Conservation (phyloP, 2,329 filamentous ascomycete genomes). For the Aspergillus quadricinctus region DNA sequence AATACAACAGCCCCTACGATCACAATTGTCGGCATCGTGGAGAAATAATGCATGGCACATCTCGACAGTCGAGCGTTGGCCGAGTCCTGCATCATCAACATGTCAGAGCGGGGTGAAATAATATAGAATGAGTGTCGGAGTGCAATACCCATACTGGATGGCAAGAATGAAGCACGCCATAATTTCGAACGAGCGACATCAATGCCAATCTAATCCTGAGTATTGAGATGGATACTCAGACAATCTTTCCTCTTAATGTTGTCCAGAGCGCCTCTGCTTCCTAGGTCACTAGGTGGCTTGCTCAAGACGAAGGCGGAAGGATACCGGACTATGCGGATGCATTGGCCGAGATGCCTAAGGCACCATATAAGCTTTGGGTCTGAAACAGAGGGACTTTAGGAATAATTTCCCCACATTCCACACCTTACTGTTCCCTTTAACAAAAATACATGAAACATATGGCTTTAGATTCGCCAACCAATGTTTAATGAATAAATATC, state of each 20-base stretch:
- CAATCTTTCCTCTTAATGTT: neutral
- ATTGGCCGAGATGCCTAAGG: neutral
- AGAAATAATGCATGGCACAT: constrained; percentile 33
- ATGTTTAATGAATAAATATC: neutral
- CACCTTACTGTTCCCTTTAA: neutral
- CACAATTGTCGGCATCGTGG: constrained; percentile 25
- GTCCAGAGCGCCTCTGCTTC: neutral
- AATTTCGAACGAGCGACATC: constrained; percentile 7
- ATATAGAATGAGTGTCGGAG: neutral
- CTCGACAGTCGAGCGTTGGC: constrained; percentile 30
- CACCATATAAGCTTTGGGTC: neutral
- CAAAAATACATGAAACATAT: neutral
- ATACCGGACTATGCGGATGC: neutral
- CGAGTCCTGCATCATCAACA: constrained; percentile 29
- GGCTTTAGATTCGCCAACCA: neutral
- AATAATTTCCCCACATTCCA: neutral
- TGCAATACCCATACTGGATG: constrained; percentile 14
- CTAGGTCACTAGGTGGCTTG: neutral
- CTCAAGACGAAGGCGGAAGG: neutral
- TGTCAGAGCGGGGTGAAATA: constrained; percentile 1
- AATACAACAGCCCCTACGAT: constrained; percentile 23
- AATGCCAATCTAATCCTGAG: neutral
- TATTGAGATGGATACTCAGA: neutral
- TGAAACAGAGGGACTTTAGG: neutral
- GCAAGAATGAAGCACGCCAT: constrained; percentile 11